These are phyloP conservation scores for Protostelium mycophagum DNA, from an alignment of 78 protist species.

Conservation along the genomic window DNA sequence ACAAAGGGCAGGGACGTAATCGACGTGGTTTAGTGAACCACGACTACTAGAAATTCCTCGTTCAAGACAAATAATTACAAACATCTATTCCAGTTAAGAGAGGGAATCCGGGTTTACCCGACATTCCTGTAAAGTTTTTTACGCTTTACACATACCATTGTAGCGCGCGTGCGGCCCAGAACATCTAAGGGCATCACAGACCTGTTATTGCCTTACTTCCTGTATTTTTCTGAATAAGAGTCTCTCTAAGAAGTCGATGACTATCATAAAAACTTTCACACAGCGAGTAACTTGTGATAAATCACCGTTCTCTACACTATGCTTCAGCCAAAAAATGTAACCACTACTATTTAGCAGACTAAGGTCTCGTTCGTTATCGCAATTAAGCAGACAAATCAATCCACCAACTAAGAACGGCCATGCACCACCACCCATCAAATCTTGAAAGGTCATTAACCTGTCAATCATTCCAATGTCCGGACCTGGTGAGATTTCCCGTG, in stretches of 20 bases:
- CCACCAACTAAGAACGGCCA: slow-evolving; percentile 94
- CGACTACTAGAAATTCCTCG: slow-evolving; percentile 90
- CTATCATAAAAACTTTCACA: neutral
- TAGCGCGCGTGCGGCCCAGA: slow-evolving; percentile 91
- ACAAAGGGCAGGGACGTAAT: slow-evolving; percentile 91
- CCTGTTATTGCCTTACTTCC: slow-evolving; percentile 80
- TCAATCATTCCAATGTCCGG: slow-evolving; percentile 86
- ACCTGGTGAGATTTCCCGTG: slow-evolving; percentile 92
- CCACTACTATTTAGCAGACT: slow-evolving; percentile 72
- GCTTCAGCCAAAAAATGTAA: too few relatives aligned
- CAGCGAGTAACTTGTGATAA: too few relatives aligned
- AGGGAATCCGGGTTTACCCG: slow-evolving; percentile 66
- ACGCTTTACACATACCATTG: slow-evolving; percentile 62
- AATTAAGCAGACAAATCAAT: slow-evolving; percentile 94
- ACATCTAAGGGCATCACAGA: slow-evolving; percentile 92
- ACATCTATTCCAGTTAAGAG: slow-evolving; percentile 73
- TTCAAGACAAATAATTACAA: slow-evolving; percentile 83
- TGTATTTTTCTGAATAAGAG: slow-evolving; percentile 38
- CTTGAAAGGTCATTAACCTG: slow-evolving; percentile 89
- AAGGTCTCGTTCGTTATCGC: slow-evolving; percentile 96
- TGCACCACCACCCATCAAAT: slow-evolving; percentile 92
- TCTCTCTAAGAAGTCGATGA: slow-evolving; percentile 75
- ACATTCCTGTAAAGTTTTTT: slow-evolving; percentile 57
- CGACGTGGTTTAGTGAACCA: slow-evolving; percentile 80
- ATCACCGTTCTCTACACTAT: too few relatives aligned